These are phyloP conservation scores for Pleurotus tuoliensis DNA, from an alignment of 768 basidiomycete species.

Conservation along the genomic window DNA sequence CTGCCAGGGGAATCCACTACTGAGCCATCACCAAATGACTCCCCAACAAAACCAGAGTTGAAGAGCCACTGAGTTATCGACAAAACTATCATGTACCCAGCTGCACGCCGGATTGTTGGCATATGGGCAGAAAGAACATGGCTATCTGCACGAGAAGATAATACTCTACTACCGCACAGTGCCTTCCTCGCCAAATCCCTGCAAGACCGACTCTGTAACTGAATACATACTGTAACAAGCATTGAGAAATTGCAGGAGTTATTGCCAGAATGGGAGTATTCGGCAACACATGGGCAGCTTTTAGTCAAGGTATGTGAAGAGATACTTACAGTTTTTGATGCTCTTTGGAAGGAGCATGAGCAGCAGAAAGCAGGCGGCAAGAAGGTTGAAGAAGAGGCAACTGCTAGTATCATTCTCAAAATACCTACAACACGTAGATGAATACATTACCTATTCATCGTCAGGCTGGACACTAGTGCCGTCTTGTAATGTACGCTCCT, in stretches of 20 bases:
- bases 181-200: background rate
- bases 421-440: too few relatives aligned
- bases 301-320: background rate
- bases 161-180: background rate
- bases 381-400: too few relatives aligned
- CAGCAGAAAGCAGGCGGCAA: background rate
- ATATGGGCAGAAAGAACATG: background rate
- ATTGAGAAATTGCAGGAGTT: background rate
- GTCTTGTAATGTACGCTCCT: background rate
- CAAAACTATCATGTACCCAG: background rate
- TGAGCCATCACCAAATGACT: too few relatives aligned
- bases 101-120: background rate
- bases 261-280: background rate
- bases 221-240: background rate
- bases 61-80: background rate
- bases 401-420: too few relatives aligned
- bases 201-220: background rate
- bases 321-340: background rate
- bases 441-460: too few relatives aligned
- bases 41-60: too few relatives aligned
- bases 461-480: background rate
- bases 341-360: background rate
- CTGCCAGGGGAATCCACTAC: background rate
- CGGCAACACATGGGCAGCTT: background rate
- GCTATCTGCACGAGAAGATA: background rate